Conservation (phyloP, 1,284 basidiomycete genomes). For the Irpex sp. region DNA sequence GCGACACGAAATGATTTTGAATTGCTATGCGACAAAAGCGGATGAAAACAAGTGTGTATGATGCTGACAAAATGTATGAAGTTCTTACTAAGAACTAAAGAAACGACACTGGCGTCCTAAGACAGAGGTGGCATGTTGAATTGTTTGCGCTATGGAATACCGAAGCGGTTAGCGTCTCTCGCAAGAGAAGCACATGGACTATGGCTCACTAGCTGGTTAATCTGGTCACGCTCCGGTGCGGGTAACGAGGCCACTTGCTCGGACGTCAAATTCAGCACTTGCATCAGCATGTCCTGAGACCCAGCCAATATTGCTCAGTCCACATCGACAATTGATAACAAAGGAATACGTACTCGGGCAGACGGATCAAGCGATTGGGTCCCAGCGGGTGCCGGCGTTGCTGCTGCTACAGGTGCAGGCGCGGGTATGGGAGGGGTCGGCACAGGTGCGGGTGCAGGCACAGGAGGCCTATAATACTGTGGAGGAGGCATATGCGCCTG, state of each 20-base stretch:
- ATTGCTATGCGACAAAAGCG: not conserved
- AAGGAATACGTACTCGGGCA: constrained; percentile 26
- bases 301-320: not conserved
- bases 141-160: constrained; percentile 38
- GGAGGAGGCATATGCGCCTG: constrained; percentile 29
- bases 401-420: constrained; percentile 22
- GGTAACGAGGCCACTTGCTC: constrained; percentile 88
- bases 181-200: not conserved
- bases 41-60: not conserved
- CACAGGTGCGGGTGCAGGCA: constrained; percentile 25
- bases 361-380: constrained; percentile 7
- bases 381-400: not conserved
- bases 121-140: constrained; percentile 22
- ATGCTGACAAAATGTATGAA: not conserved
- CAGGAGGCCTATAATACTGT: constrained; percentile 12
- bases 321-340: not conserved
- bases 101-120: not conserved
- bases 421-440: constrained; percentile 18
- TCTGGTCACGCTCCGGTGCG: constrained; percentile 79
- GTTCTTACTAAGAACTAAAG: not conserved
- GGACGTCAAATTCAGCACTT: constrained; percentile 82
- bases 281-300: constrained; percentile 73
- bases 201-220: constrained; percentile 76
- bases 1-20: no score
- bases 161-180: not conserved